Percentiles rank a stretch among this genome's conserved stretches.
Evolutionary conservation across 257 asterid genomes (phyloP).

Genomic region (Fraxinus cuspidata): DNA sequence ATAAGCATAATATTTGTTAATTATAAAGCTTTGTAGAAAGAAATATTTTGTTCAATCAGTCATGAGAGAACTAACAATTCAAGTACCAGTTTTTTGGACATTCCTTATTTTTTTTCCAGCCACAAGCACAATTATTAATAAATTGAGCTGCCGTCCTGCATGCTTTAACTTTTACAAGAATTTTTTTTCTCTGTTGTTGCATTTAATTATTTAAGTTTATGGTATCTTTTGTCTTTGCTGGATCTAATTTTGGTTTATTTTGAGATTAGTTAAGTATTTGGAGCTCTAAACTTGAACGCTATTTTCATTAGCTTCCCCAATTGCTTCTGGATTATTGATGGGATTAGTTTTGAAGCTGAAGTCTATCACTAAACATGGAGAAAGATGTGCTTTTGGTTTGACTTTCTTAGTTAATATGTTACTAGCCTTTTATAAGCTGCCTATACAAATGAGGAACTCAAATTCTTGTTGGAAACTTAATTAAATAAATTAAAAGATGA

Average conservation of each 20-base stretch:
- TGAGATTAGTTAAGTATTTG: not conserved
- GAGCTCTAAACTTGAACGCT: not conserved
- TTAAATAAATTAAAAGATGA: not conserved
- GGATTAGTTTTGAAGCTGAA: not conserved
- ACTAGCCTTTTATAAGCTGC: not conserved
- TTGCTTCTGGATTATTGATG: slow-evolving; percentile 17
- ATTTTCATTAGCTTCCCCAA: not conserved
- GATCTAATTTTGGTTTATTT: not conserved
- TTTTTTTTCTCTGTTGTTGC: not conserved
- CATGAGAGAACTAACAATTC: slow-evolving; percentile 16
- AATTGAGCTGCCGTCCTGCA: not conserved
- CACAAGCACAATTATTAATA: not conserved
- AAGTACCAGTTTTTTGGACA: not conserved
- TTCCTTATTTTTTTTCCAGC: not conserved
- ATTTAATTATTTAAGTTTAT: not conserved
- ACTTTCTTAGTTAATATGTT: not conserved
- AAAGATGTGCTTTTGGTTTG: not conserved
- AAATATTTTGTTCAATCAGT: slow-evolving; percentile 7
- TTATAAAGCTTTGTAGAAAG: slow-evolving; percentile 11
- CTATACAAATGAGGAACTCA: not conserved
- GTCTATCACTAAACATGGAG: not conserved
- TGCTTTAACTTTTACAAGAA: not conserved
- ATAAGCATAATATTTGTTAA: not conserved
- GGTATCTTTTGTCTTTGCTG: not conserved
- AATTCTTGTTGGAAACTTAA: not conserved